Evolutionary conservation across 2,329 filamentous ascomycete species (phyloP), one percentile per base, ranked within the genome.

Genomic region (Ascochyta koolunga): DNA sequence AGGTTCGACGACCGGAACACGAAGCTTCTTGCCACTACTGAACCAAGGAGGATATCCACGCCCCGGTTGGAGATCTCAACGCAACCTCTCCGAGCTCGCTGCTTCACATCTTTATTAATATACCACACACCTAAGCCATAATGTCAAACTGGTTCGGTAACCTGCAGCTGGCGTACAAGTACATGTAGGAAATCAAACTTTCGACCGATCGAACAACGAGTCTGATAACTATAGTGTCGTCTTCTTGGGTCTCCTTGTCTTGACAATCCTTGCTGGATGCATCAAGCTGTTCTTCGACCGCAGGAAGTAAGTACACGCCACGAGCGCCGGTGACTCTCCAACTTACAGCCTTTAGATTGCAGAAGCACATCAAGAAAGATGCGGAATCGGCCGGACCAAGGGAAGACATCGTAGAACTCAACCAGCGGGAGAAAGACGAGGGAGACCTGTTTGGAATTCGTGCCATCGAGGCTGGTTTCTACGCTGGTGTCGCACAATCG

Each of bases 381-480:
- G 58, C 64, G 16, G 63, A 70, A 36, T 54, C 71, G 5, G 68
- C 70, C 42, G 62, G 61, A 8, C 55, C 54, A n/a, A 71, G 57
- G 40, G 69, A 75, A 41, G 71, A 75, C 35, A 67, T 67, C 16
- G 60, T 71, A 42, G 72, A 72, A 45, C 54, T 75, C 36, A 73
- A 71, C 49, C 64, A 69, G 39, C 65, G 70, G 37, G 65, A 71
- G 53, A 74, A 72, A 61, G 73, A 76, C 54, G 71, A 76, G 49
- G 73, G 73, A 15, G 73, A 77, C 44, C 61, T 75, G 2, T 76
- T 77, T 45, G 73, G 73, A 40, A 63, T 76, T 37, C 71, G 74
- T n/a, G 74, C 74, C 50, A 72, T 76, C 29, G 74, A 77, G 60
- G 73, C 74, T 32, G 74, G 74, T n/a, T 77, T 73, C 61, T 76